These are phyloP conservation scores for Boletus huronensis DNA, from an alignment of 768 basidiomycete genomes.

Conservation along the genomic window DNA sequence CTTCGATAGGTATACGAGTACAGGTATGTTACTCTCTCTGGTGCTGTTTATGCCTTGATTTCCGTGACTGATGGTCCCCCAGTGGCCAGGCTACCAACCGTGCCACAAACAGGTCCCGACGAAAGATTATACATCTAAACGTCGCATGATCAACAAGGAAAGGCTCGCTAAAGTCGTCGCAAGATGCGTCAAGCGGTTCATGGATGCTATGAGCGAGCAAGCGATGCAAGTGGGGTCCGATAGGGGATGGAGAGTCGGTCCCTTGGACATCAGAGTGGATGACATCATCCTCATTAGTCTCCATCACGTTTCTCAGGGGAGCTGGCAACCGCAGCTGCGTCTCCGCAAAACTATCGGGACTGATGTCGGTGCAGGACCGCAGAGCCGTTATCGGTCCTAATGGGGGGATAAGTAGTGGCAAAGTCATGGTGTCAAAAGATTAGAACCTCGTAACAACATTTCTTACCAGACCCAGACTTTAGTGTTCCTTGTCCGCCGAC, in stretches of 20 bases:
- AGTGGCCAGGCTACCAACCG: constrained; percentile 76
- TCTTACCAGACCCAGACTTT: not conserved
- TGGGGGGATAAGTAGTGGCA: not conserved
- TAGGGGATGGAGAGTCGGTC: constrained; percentile 15
- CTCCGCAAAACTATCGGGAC: constrained; percentile 25
- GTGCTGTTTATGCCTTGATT: not conserved
- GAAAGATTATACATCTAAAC: constrained; percentile 64
- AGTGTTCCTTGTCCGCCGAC: not conserved
- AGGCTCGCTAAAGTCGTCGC: constrained; percentile 72
- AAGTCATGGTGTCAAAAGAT: not conserved
- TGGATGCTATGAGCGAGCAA: constrained; percentile 2
- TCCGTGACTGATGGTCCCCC: not conserved
- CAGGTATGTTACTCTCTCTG: constrained; percentile 41
- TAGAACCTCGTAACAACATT: not conserved
- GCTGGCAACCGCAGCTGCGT: constrained; percentile 73
- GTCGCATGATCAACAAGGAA: constrained; percentile 61
- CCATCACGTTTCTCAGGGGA: constrained; percentile 75
- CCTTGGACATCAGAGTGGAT: not conserved
- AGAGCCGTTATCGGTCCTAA: not conserved
- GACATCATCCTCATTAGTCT: constrained; percentile 58
- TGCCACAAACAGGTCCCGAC: constrained; percentile 72
- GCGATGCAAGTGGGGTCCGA: constrained; percentile 8
- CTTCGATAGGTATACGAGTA: constrained; percentile 67
- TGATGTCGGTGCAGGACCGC: not conserved
- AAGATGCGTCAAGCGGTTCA: constrained; percentile 44